Conservation (phyloP, 1,139 yeast genomes). For the Yamadazyma triangularis region DNA sequence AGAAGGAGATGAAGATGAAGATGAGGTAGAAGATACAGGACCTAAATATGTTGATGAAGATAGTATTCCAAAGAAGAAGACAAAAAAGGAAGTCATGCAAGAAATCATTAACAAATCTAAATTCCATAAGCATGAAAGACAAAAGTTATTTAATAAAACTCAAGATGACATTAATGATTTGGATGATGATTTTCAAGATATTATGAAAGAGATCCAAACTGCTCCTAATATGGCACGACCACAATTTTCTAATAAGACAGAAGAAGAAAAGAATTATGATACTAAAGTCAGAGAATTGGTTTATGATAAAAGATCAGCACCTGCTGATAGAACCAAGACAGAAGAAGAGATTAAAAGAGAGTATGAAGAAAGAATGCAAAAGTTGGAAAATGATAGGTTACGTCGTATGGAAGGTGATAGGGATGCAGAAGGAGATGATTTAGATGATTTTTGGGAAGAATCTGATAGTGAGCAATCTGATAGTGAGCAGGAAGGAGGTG, state of each 20-base stretch:
- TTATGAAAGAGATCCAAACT: constrained; percentile 55
- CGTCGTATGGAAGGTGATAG: constrained; percentile 83
- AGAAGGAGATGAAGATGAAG: constrained; percentile 21
- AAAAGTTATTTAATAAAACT: constrained; percentile 65
- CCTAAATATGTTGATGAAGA: constrained; percentile 27
- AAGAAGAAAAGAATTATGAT: constrained; percentile 64
- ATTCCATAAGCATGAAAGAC: constrained; percentile 83
- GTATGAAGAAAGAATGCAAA: constrained; percentile 59
- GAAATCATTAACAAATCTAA: constrained; percentile 96
- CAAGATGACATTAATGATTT: constrained; percentile 70
- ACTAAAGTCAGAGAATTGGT: constrained; percentile 72
- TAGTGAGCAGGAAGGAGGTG: constrained; percentile 28
- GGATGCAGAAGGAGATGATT: constrained; percentile 65
- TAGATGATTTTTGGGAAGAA: constrained; percentile 58
- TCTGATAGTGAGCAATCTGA: constrained; percentile 41
- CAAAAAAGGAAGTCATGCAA: constrained; percentile 94
- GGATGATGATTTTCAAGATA: constrained; percentile 74
- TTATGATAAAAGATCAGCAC: constrained; percentile 84
- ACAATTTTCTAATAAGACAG: constrained; percentile 28
- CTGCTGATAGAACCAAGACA: constrained; percentile 95
- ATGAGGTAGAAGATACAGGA: constrained; percentile 14
- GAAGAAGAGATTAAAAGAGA: constrained; percentile 77
- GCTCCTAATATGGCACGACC: constrained; percentile 12
- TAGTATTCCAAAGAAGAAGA: constrained; percentile 57
- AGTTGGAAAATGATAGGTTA: constrained; percentile 70